Conservation (phyloP, 202 grass and related monocot genomes). For the Sporobolus alterniflorus region DNA sequence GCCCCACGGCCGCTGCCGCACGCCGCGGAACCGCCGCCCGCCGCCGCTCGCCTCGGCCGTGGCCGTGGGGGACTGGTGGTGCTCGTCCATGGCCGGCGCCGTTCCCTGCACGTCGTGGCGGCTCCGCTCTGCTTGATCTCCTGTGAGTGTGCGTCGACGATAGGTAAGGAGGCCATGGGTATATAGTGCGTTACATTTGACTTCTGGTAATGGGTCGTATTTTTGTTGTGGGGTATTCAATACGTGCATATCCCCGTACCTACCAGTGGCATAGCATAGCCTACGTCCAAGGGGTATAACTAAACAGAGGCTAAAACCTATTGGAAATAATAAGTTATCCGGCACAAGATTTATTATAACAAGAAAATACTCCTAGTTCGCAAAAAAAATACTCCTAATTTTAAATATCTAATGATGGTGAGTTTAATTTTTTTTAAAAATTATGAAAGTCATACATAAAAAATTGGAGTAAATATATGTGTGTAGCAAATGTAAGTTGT, state of each 20-base stretch:
- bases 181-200: slow-evolving; percentile 24
- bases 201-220: background rate
- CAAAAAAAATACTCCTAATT: no score
- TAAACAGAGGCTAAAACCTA: background rate
- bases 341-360: no score
- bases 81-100: slow-evolving; percentile 46
- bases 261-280: background rate
- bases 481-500: no score
- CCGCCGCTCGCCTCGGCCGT: slow-evolving; percentile 62
- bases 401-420: no score
- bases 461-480: no score
- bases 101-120: background rate
- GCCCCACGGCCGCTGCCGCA: slow-evolving; percentile 87
- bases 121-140: background rate
- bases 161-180: background rate
- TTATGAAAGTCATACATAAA: no score
- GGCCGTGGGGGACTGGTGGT: slow-evolving; percentile 20
- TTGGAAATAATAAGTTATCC: background rate
- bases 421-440: no score
- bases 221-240: slow-evolving; percentile 6
- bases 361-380: no score
- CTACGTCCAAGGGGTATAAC: background rate
- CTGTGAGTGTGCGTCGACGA: background rate
- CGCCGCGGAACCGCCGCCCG: slow-evolving; percentile 32
- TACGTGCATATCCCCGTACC: background rate